Base-by-base conservation (phyloP, 495 filamentous ascomycete species). In the Neohortaea acidophila region DNA sequence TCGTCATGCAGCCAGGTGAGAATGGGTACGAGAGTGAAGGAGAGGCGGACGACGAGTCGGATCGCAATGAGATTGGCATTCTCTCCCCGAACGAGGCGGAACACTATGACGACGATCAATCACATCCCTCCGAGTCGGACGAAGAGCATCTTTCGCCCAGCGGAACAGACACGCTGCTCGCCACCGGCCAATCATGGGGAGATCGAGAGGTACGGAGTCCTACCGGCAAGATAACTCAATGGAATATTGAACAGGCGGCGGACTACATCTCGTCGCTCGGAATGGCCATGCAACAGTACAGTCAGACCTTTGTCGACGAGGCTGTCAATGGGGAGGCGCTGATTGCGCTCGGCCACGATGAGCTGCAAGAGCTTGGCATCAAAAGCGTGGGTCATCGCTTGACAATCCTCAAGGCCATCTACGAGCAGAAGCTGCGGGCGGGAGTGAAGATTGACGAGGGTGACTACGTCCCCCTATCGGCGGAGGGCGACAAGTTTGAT, bases 41-140 rank as follows among this genome's bases (percentile, higher is more conserved):
- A 37, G 85, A 94, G 54, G 85, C 84, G 54, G 85, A 94, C 58
- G 85, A 92, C 58, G 85, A 94, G 67, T 91, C 87, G 56, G 84
- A 92, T 62, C 69, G 82, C 47, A 82, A 41, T 12, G 41, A 29
- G 13, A 34, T 44, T 77, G 36, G 36, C 49, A 66, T 84, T 21
- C 72, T 79, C 47, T 85, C 81, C 0, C 82, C 83, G 19, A 66
- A 74, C 23, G 66, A 82, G 33, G 77, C 67, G 35, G 77, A 73
- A 40, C 83, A 89, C 52, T 82, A 75, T 43, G 84, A 91, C 79
- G 20, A 81, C 79, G 22, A 84, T 75, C 79, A 84, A 46, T 86
- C 84, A 21, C 80, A 73, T 21, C 73, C 76, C 14, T 87, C 81
- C 1, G 67, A 79, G 44, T 50, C 47, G 21, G 47, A 50, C 26